These are phyloP conservation scores for Talaromyces thailandensis DNA, from an alignment of 495 filamentous ascomycete genomes.

Conservation along the genomic window DNA sequence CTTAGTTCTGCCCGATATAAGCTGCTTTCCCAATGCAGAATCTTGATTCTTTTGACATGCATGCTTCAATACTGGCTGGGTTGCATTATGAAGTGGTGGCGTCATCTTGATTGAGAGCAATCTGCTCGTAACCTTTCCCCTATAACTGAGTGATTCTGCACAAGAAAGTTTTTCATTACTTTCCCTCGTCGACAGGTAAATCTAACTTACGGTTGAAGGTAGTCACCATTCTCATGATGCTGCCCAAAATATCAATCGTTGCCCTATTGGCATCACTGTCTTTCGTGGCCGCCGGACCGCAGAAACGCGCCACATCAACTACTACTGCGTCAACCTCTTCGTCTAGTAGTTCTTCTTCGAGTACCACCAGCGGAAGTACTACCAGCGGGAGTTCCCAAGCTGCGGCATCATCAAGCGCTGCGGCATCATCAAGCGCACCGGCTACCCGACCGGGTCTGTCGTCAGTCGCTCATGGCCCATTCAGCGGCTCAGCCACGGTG, in stretches of 20 bases:
- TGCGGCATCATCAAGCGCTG: background rate
- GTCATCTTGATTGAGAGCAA: background rate
- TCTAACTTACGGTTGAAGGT: background rate
- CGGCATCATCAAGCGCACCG: conserved; percentile 8
- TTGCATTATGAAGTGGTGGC: conserved; percentile 1
- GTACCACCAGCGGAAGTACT: conserved; percentile 6
- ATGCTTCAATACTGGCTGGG: background rate
- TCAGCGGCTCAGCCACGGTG: conserved; percentile 46
- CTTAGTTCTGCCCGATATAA: background rate
- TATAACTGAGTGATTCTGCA: background rate
- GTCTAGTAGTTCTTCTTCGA: conserved; percentile 4
- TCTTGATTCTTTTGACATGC: background rate
- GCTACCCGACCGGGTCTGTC: conserved; percentile 17
- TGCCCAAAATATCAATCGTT: background rate
- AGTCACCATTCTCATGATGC: background rate
- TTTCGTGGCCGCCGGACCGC: background rate
- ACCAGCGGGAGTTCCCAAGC: background rate
- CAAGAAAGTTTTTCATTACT: background rate
- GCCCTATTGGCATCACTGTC: background rate
- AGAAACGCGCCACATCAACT: background rate
- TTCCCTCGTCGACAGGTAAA: background rate
- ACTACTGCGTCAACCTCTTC: background rate
- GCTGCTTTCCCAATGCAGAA: background rate
- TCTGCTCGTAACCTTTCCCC: background rate
- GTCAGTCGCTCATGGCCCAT: conserved; percentile 40